A percentile compares a stretch with the other conserved stretches of the same genome.
These are phyloP conservation scores for Cyathus striatus DNA, from an alignment of 768 basidiomycete genomes.

Conservation along the genomic window DNA sequence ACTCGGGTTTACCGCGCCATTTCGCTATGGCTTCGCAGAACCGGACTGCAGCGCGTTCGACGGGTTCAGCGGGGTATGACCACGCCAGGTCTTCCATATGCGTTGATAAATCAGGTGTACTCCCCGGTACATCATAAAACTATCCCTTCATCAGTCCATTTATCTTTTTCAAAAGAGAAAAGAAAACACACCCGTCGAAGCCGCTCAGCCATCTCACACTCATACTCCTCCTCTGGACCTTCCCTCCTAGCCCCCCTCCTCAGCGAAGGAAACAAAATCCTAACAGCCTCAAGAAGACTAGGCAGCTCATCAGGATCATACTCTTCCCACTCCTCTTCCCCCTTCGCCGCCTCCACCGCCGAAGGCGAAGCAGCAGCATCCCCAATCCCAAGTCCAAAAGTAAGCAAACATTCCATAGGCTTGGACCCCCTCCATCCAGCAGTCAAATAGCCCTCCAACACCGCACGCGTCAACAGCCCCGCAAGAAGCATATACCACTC, in stretches of 20 bases:
- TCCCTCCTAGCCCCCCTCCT: slow-evolving; percentile 29
- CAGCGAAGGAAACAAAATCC: slow-evolving; percentile 64
- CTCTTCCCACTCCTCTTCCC: not conserved
- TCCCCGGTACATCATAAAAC: slow-evolving; percentile 74
- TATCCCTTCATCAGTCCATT: slow-evolving; percentile 17
- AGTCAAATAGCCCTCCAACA: slow-evolving; percentile 79
- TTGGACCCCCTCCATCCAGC: slow-evolving; percentile 75
- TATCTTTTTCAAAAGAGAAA: slow-evolving; percentile 2
- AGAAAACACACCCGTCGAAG: slow-evolving; percentile 52
- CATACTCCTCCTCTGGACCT: slow-evolving; percentile 66
- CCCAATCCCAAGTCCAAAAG: slow-evolving; percentile 58
- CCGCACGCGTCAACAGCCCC: slow-evolving; percentile 76
- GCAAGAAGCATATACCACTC: slow-evolving; percentile 82
- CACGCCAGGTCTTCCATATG: slow-evolving; percentile 78
- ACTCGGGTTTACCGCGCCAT: slow-evolving; percentile 83
- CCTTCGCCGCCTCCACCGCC: slow-evolving; percentile 2
- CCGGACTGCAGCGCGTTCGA: slow-evolving; percentile 71
- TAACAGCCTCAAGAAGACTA: slow-evolving; percentile 55
- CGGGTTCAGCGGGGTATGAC: slow-evolving; percentile 77
- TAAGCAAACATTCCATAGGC: slow-evolving; percentile 65
- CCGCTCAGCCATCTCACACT: slow-evolving; percentile 68
- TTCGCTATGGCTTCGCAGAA: slow-evolving; percentile 79
- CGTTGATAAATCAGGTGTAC: slow-evolving; percentile 69
- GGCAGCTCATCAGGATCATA: slow-evolving; percentile 80
- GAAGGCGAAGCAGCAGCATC: not conserved